Evolutionary conservation across 139 green algal species (phyloP), one percentile per base, ranked within the genome.

Genomic region (Chlamydomonas asymmetrica): DNA sequence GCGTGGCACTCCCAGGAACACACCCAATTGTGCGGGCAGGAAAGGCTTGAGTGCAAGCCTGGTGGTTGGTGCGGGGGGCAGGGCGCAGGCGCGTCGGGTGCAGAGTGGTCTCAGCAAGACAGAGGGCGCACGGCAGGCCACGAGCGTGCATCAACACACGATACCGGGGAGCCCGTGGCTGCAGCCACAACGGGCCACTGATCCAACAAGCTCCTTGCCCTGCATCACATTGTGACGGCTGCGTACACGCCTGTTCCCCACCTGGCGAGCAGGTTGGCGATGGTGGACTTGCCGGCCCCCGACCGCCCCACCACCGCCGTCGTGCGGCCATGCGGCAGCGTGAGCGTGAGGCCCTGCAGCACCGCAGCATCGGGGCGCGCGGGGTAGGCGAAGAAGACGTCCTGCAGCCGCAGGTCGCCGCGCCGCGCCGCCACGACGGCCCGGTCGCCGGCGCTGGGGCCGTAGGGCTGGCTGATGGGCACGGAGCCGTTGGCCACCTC

Each of bases 241-340:
- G n/a, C n/a, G n/a, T n/a, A n/a, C n/a, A n/a, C n/a, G 27, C 4
- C 29, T n/a, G n/a, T n/a, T n/a, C 23, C 78, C 69, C 7, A 87
- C 29, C 88, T 77, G 3, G 91, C 89, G 37, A 97, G 75, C 43
- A 97, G 84, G 9, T 87, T 80, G 5, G 89, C 93, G 7, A 97
- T 73, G 0, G 92, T 97, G 32, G 77, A 89, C 84, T 97, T 97
- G 68, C 93, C 93, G 39, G 70, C 70, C 4, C 93, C 93, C 39
- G 80, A 91, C 65, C 88, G 87, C 3, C 93, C 93, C 40, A 97
- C 92, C 23, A 97, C 70, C 5, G 93, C 93, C 1, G 92, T 97
- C 4, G 94, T 84, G 5, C 83, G 90, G 43, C 94, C 92, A 3
- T 76, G 73, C 23, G 83, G 83, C 38, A 98, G 84, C 31, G 57